Evolutionary conservation across 129 eudicot species (phyloP).

Genomic region (Cynara cardunculus): DNA sequence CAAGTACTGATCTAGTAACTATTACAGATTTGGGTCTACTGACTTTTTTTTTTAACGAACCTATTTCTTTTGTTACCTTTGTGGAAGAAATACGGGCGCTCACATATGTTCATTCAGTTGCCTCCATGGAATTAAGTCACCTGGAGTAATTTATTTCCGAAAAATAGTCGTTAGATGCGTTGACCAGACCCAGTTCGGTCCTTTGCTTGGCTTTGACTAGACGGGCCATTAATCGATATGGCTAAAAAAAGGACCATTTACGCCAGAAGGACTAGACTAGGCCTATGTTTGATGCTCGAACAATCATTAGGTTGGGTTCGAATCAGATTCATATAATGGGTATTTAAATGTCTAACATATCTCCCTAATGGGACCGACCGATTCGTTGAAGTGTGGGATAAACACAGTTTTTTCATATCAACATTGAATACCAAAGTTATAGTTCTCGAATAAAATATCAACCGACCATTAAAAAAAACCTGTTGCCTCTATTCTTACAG

Average conservation of each 20-base stretch:
- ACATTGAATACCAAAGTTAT: neutral
- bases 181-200: neutral
- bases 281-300: neutral
- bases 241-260: neutral
- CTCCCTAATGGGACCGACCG: neutral
- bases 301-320: neutral
- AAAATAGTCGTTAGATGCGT: neutral
- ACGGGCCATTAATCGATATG: neutral
- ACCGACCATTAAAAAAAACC: neutral
- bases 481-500: neutral
- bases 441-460: neutral
- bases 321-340: neutral
- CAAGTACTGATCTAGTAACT: neutral
- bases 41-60: neutral
- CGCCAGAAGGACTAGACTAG: neutral
- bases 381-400: neutral
- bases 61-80: neutral
- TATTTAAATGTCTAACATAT: neutral
- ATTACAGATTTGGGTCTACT: neutral
- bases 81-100: neutral
- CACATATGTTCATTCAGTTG: neutral
- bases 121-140: neutral
- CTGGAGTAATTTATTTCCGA: neutral
- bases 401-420: neutral
- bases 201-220: neutral